These are phyloP conservation scores for Sporothrix brunneoviolacea DNA, from an alignment of 2,329 filamentous ascomycete species.

Conservation along the genomic window DNA sequence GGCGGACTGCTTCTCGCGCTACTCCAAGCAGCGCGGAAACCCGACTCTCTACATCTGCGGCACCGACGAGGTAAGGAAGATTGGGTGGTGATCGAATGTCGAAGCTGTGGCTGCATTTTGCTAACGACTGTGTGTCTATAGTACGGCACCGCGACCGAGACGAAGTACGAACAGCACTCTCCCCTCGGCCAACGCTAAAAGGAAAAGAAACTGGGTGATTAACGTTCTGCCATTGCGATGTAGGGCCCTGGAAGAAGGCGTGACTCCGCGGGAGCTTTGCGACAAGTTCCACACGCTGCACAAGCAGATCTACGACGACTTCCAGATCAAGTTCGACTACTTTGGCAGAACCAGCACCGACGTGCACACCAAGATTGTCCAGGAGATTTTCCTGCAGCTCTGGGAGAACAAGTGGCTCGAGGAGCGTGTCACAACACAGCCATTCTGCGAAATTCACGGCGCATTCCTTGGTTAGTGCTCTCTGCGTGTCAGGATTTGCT, in stretches of 20 bases:
- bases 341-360: slow-evolving; percentile 88
- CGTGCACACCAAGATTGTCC: slow-evolving; percentile 86
- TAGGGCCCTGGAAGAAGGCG: slow-evolving; percentile 70
- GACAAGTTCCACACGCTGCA: slow-evolving; percentile 88
- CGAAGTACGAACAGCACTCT: slow-evolving; percentile 49
- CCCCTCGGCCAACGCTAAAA: no score
- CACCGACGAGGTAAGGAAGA: slow-evolving; percentile 20
- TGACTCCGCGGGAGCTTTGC: slow-evolving; percentile 72
- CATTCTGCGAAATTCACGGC: slow-evolving; percentile 66
- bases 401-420: slow-evolving; percentile 82
- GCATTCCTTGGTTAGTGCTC: slow-evolving; percentile 54
- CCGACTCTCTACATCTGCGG: slow-evolving; percentile 83
- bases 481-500: no score
- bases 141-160: slow-evolving; percentile 93
- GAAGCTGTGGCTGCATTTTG: not conserved
- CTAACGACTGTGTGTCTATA: not conserved
- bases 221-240: no score
- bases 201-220: no score
- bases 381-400: slow-evolving; percentile 84
- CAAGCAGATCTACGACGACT: slow-evolving; percentile 90
- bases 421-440: slow-evolving; percentile 80
- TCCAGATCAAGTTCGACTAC: slow-evolving; percentile 88
- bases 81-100: not conserved
- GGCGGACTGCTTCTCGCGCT: slow-evolving; percentile 79
- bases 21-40: slow-evolving; percentile 70